A percentile compares a stretch with the other conserved stretches of the same genome.
phyloP scores from a whole-genome alignment of 129 eudicot genomes.

The Flaveria brownii region DNA sequence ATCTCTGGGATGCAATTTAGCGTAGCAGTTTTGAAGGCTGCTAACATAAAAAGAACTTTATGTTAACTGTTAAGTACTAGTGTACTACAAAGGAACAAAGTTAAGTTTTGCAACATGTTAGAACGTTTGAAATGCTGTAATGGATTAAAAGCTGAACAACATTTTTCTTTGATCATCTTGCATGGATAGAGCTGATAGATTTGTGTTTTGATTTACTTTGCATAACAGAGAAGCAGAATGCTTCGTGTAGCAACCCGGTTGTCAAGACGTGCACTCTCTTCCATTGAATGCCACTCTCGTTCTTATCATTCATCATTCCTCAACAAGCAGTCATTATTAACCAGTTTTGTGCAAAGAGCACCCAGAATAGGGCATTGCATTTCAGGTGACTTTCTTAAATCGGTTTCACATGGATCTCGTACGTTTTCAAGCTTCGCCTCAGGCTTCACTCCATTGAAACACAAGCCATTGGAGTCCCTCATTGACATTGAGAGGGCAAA shows the following conservation, averaged over 20 bases:
- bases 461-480: conserved; percentile 69
- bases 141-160: neutral
- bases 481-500: conserved; percentile 72
- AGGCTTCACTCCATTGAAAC: conserved; percentile 76
- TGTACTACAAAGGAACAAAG: neutral
- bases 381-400: conserved; percentile 45
- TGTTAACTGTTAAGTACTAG: no score
- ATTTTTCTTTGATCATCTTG: neutral
- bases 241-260: conserved; percentile 40
- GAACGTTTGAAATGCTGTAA: neutral
- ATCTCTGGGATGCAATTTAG: neutral
- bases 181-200: neutral
- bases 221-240: conserved; percentile 57
- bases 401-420: conserved; percentile 44
- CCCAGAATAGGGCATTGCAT: conserved; percentile 19
- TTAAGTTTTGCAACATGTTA: neutral
- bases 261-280: conserved; percentile 42
- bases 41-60: neutral
- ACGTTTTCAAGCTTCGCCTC: conserved; percentile 63
- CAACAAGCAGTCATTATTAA: conserved; percentile 16
- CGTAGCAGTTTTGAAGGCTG: neutral
- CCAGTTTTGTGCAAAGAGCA: conserved; percentile 32
- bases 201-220: neutral
- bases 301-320: conserved; percentile 15
- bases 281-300: neutral